phyloP scores from a whole-genome alignment of 75 land plant genomes.

The Pinus taeda region DNA sequence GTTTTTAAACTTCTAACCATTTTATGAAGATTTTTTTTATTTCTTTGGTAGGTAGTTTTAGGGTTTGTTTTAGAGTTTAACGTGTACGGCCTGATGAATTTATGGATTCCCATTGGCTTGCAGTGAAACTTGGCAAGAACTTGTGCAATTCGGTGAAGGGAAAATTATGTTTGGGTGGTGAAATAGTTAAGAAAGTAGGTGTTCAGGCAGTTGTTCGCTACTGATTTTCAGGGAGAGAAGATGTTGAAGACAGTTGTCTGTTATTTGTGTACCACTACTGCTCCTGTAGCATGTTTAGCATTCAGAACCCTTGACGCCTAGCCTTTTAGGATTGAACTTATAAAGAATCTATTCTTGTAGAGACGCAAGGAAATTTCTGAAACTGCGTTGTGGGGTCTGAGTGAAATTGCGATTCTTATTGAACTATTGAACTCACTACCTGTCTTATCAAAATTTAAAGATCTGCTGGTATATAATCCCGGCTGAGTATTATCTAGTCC shows the following conservation, averaged over 20 bases:
- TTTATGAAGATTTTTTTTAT: too few relatives aligned
- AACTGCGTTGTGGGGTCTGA: too few relatives aligned
- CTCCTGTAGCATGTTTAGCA: slow-evolving; percentile 69
- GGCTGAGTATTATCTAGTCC: too few relatives aligned
- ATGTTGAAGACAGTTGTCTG: slow-evolving; percentile 54
- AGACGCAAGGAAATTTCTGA: too few relatives aligned
- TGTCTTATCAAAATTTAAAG: too few relatives aligned
- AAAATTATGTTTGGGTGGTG: slow-evolving; percentile 50
- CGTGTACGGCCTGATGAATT: slow-evolving; percentile 19
- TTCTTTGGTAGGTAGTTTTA: not conserved
- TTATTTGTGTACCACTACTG: slow-evolving; percentile 56
- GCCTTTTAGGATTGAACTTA: too few relatives aligned
- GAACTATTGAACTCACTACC: too few relatives aligned
- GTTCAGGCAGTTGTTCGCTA: slow-evolving; percentile 34
- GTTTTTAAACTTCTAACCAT: not conserved
- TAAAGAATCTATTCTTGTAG: too few relatives aligned
- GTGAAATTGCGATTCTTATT: too few relatives aligned
- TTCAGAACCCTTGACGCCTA: too few relatives aligned
- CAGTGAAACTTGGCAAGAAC: slow-evolving; percentile 33
- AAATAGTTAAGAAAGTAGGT: slow-evolving; percentile 52
- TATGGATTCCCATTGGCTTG: not conserved
- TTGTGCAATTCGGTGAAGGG: slow-evolving; percentile 52
- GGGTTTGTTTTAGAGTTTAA: not conserved
- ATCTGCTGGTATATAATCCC: too few relatives aligned
- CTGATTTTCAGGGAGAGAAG: slow-evolving; percentile 27